Base-by-base conservation (phyloP, 495 filamentous ascomycete genomes). In the Glarea lozoyensis region DNA sequence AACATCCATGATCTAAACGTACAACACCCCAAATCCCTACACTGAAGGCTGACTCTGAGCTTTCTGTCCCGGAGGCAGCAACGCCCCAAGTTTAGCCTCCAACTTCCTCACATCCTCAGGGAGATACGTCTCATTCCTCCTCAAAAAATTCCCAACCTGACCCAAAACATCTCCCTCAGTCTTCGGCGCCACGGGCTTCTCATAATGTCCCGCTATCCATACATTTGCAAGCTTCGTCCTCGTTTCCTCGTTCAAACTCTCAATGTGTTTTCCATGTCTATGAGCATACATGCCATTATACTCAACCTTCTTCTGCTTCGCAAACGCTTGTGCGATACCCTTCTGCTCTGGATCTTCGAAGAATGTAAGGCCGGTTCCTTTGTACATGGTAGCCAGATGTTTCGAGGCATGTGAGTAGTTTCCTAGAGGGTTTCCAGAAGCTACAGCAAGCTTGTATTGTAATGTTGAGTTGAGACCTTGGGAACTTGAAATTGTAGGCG, bases 141-240 rank as follows among this genome's bases (percentile, higher is more conserved):
- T 45, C 19, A 60, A 57, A 35, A 67, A 65, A 45, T 48, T 62
- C 18, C 41, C 46, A 27, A 73, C 38, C 27, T 52, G 49, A 0
- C 41, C 61, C 17, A 60, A 12, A 20, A 61, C 45, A 32, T 71
- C 63, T 2, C 15, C 36, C n/a, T n/a, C n/a, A n/a, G n/a, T n/a
- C 10, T 52, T 20, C 1, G 62, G 60, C 10, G 50, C 56, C 43
- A 49, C 38, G 1, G 60, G 50, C 0, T 45, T 52, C 15, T 58
- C 48, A 49, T 75, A 70, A 31, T 58, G 57, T 24, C 70, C 70
- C 16, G 57, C 53, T 40, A 73, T 38, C 21, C 56, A 55, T 33
- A 55, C 43, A 32, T 71, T 62, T 6, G 67, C 18, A 10, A 72
- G 56, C 4, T 54, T 57, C 24, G 51, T 56, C 5, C 34, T 37